phyloP scores from a whole-genome alignment of 2,329 filamentous ascomycete species.

The Arthroderma sp. region DNA sequence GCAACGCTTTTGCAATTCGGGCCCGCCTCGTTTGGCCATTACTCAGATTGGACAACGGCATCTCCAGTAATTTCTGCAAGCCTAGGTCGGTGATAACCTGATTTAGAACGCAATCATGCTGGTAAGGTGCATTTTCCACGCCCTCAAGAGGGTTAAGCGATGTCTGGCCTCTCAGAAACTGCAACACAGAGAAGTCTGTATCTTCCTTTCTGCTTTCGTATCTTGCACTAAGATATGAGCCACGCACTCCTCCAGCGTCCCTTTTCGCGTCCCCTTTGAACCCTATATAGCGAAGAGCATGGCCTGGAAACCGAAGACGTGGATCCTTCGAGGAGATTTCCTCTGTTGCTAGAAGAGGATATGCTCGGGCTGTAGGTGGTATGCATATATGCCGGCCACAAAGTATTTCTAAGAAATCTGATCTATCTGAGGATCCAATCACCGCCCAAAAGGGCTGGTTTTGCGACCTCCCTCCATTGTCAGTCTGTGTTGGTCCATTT shows the following conservation, averaged over 20 bases:
- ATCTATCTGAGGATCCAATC: conserved; percentile 68
- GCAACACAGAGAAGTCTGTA: conserved; percentile 71
- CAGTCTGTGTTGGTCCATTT: neutral
- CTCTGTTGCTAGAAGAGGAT: conserved; percentile 60
- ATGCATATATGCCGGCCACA: conserved; percentile 62
- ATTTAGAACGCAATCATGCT: conserved; percentile 43
- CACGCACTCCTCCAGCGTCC: conserved; percentile 40
- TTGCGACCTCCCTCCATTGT: neutral
- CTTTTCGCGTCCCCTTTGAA: conserved; percentile 62
- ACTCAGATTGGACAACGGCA: conserved; percentile 80
- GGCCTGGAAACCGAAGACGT: conserved; percentile 45
- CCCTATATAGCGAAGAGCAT: conserved; percentile 77
- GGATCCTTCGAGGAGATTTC: conserved; percentile 42
- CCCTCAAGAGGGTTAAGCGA: conserved; percentile 62
- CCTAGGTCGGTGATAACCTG: conserved; percentile 58
- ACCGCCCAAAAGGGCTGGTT: conserved; percentile 63
- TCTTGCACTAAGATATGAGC: conserved; percentile 73
- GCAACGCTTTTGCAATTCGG: conserved; percentile 73
- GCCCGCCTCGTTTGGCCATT: conserved; percentile 85
- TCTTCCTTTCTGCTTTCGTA: conserved; percentile 82
- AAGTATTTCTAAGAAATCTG: conserved; percentile 68
- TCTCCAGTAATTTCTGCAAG: conserved; percentile 55
- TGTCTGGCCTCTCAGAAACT: conserved; percentile 73
- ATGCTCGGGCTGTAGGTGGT: conserved; percentile 63
- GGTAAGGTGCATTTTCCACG: conserved; percentile 27